Conservation (phyloP, 306 rosid species). For the Crotalaria pallida region DNA sequence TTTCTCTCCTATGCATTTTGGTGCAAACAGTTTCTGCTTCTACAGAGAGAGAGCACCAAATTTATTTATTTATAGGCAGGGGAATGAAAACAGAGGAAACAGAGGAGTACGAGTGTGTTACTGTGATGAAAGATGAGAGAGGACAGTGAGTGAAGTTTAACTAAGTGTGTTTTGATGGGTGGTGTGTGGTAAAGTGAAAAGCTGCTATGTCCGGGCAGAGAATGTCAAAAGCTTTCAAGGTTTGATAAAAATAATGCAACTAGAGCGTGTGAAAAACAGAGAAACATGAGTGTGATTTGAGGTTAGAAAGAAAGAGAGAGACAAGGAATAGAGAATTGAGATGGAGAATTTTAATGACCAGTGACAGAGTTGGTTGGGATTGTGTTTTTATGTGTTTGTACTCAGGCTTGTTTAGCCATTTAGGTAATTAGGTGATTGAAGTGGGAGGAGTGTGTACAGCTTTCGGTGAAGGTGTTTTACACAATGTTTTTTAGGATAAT, state of each 20-base stretch:
- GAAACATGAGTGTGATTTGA: constrained; percentile 9
- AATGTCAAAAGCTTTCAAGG: constrained; percentile 50
- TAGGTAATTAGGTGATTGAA: constrained; percentile 20
- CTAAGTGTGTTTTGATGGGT: constrained; percentile 7
- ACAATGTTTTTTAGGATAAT: too few relatives aligned
- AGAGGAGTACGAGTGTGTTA: not conserved
- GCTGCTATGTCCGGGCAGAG: constrained; percentile 29
- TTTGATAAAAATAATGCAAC: constrained; percentile 28
- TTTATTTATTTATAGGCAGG: constrained; percentile 6
- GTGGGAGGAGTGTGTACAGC: constrained; percentile 14
- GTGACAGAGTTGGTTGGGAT: constrained; percentile 14
- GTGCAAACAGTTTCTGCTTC: not conserved
- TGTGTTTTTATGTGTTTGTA: constrained; percentile 4
- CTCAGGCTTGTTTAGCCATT: constrained; percentile 25
- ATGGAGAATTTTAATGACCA: constrained; percentile 2
- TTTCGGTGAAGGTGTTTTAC: constrained; percentile 6
- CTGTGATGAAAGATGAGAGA: not conserved
- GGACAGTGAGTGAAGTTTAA: not conserved
- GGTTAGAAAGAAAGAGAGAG: not conserved
- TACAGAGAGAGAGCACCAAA: not conserved
- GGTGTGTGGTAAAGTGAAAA: constrained; percentile 18
- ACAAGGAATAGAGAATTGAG: not conserved
- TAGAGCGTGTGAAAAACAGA: constrained; percentile 26
- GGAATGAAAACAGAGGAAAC: not conserved
- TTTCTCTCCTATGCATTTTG: constrained; percentile 39